These are phyloP conservation scores for Colletotrichum sublineola DNA, from an alignment of 2,329 filamentous ascomycete genomes.

Conservation along the genomic window DNA sequence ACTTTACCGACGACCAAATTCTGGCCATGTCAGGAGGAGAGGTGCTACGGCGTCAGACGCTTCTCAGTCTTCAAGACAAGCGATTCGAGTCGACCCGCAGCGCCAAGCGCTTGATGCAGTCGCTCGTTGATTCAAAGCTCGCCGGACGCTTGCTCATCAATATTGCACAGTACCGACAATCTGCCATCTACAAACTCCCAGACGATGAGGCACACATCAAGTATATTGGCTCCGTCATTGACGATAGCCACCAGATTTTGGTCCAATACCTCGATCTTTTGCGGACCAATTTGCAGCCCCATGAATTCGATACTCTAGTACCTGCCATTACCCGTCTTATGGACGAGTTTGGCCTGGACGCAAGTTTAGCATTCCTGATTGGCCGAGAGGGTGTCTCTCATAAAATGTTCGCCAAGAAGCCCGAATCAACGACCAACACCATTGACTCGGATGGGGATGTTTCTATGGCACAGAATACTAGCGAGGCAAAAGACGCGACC, in stretches of 20 bases:
- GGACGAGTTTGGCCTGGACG: conserved; percentile 82
- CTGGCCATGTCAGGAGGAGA: conserved; percentile 90
- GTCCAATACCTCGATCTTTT: conserved; percentile 92
- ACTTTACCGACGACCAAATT: conserved; percentile 90
- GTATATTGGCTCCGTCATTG: conserved; percentile 86
- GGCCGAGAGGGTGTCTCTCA: conserved; percentile 80
- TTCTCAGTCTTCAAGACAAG: conserved; percentile 84
- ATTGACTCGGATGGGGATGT: conserved; percentile 71
- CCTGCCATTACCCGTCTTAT: conserved; percentile 82
- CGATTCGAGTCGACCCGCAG: conserved; percentile 82
- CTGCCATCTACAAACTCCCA: conserved; percentile 82
- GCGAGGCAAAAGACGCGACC: conserved; percentile 40
- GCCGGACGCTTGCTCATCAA: conserved; percentile 88
- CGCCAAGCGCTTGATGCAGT: conserved; percentile 83
- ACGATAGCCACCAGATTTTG: conserved; percentile 89
- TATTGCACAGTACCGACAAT: conserved; percentile 89
- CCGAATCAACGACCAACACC: conserved; percentile 45
- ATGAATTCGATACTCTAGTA: conserved; percentile 83
- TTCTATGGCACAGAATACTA: conserved; percentile 57
- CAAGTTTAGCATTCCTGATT: conserved; percentile 87
- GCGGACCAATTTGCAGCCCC: conserved; percentile 79
- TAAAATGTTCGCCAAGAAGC: conserved; percentile 62
- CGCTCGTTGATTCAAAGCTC: conserved; percentile 82
- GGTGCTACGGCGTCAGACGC: conserved; percentile 81
- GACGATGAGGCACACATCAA: conserved; percentile 87